Base-by-base conservation (phyloP, 257 asterid genomes). In the Sherardia arvensis region DNA sequence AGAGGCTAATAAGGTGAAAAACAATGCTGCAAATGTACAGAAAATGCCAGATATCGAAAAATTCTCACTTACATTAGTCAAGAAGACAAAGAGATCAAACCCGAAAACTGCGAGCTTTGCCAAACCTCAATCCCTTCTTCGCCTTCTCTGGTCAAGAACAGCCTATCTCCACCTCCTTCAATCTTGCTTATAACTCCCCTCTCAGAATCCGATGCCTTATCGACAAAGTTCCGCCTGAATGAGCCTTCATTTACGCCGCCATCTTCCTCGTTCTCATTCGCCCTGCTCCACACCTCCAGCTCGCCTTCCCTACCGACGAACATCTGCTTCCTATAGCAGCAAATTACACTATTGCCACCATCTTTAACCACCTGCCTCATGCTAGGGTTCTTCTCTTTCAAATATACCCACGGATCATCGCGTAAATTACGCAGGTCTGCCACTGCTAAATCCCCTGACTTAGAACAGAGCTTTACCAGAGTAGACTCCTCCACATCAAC, bases 51-150 rank as follows among this genome's bases (percentile, higher is more conserved):
- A 17, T 5, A 3, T 6, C 21, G 53, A 22, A 36, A 18, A 17
- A 40, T 26, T 53, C 33, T 12, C 47, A 38, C 47, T 54, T 27
- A 51, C 14, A 48, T 65, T 12, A 7, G 60, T 87, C 84, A 83
- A 65, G 65, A 83, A 65, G 65, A 66, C 64, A 78, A 73, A 30
- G 90, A 70, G 63, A 80, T 80, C 3, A 49, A 81, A 2, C 87
- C 87, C 0, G 95, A 89, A 75, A 74, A 77, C 63, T 74, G 63
- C 45, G 85, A 80, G 69, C 97, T 89, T 73, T 84, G 90, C 99
- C 99, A 92, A 67, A 89, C 95, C 83, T 92, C 99, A 77, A 92
- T 81, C 61, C 97, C 97, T 76, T 89, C 97, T 11, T 74, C 82
- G 62, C 72, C 81, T 78, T 90, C 96, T 71, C 97, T 77, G 29